Percentiles rank a stretch among this genome's conserved stretches.
Evolutionary conservation across 2,329 filamentous ascomycete genomes (phyloP).

Genomic region (Talaromyces marneffei): DNA sequence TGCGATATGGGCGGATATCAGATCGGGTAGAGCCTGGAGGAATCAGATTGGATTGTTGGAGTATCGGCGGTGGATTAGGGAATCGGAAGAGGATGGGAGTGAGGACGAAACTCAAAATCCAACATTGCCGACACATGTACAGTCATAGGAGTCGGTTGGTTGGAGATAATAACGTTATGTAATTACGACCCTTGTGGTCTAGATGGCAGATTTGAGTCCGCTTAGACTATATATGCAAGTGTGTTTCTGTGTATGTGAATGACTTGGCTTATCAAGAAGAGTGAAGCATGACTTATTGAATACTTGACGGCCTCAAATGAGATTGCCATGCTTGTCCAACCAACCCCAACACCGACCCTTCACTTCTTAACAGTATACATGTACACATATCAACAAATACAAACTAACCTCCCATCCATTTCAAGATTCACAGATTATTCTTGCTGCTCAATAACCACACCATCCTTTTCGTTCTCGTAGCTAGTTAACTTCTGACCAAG

Average conservation of each 20-base stretch:
- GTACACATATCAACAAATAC: background rate
- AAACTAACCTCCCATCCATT: background rate
- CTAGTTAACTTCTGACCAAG: too few species aligned
- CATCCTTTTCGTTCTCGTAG: too few species aligned
- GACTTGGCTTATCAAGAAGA: too few species aligned
- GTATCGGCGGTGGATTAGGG: slow-evolving; percentile 5
- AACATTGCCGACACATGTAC: background rate
- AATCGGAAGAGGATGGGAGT: background rate
- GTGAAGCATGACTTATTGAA: background rate
- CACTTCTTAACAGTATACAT: background rate
- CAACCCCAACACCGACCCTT: background rate
- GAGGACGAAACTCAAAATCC: background rate
- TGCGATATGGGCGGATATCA: background rate
- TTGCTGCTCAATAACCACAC: too few species aligned
- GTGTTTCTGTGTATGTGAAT: too few species aligned
- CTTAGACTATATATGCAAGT: background rate
- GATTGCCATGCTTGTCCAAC: background rate
- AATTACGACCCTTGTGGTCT: background rate
- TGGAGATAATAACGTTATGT: background rate
- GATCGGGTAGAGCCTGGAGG: background rate
- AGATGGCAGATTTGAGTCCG: background rate
- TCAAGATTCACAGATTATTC: background rate
- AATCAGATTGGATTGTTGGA: slow-evolving; percentile 7
- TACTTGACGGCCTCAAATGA: background rate
- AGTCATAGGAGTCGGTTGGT: background rate